phyloP scores from a whole-genome alignment of 306 rosid genomes.

The Dalbergia cochinchinensis region DNA sequence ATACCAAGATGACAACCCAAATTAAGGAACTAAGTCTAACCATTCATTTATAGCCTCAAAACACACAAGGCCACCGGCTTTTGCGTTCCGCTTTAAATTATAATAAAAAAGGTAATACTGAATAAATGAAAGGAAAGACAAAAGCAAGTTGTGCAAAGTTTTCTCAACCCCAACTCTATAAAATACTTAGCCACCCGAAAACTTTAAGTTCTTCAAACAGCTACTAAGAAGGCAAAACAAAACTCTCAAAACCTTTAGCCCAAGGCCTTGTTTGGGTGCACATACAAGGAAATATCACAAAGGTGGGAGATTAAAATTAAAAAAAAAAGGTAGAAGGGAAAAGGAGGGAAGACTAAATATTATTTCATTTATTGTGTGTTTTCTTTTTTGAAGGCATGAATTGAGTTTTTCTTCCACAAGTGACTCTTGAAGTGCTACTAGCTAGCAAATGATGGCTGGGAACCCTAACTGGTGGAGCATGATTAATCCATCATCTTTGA shows the following conservation, averaged over 20 bases:
- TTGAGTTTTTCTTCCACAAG: slow-evolving; percentile 34
- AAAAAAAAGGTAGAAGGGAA: slow-evolving; percentile 24
- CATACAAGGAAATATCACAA: slow-evolving; percentile 60
- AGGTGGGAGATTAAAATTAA: slow-evolving; percentile 45
- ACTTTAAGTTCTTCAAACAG: slow-evolving; percentile 62
- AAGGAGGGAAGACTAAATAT: background rate
- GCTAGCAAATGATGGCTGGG: slow-evolving; percentile 85
- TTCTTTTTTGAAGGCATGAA: slow-evolving; percentile 29
- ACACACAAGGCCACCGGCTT: slow-evolving; percentile 59
- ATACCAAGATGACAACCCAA: slow-evolving; percentile 66
- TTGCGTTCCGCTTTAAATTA: slow-evolving; percentile 62
- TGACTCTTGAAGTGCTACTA: slow-evolving; percentile 4
- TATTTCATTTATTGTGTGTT: slow-evolving; percentile 30
- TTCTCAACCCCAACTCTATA: slow-evolving; percentile 62
- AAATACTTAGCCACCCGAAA: slow-evolving; percentile 52
- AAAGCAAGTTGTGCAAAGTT: slow-evolving; percentile 65
- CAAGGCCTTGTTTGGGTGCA: slow-evolving; percentile 67
- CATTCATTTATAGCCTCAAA: slow-evolving; percentile 53
- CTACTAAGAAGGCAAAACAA: slow-evolving; percentile 57
- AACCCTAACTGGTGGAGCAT: slow-evolving; percentile 96
- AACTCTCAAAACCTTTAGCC: slow-evolving; percentile 62
- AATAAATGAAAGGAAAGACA: slow-evolving; percentile 53
- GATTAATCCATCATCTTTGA: slow-evolving; percentile 74
- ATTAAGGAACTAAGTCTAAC: slow-evolving; percentile 58
- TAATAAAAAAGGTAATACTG: slow-evolving; percentile 60